Evolutionary conservation across 257 asterid species (phyloP), one percentile per base, ranked within the genome.

Genomic region (Ehretia macrophylla): DNA sequence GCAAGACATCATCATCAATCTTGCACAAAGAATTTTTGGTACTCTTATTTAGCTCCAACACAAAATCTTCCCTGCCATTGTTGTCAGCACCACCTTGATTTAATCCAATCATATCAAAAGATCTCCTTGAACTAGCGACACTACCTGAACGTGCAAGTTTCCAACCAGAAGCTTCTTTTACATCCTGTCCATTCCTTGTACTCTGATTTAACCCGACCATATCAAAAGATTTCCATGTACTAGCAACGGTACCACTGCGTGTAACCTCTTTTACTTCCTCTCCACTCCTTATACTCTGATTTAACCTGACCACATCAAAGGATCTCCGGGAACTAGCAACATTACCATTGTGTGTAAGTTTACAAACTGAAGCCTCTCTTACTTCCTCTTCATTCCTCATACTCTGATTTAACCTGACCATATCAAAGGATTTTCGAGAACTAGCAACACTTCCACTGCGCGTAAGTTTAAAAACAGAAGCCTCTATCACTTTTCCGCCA

Each of bases 381-480:
- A 71, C 82, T 61, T 68, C 35, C 35, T 27, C 35, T 27, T 21
- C 80, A 70, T 79, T 81, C 68, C 78, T 76, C 82, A 78, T 74
- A 11, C 81, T 18, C 51, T 69, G 78, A 71, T 69, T 72, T 65
- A 85, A 66, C 65, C 70, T 84, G 0, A 60, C 35, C 42, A 52
- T 83, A 49, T 85, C 91, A 57, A 75, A 72, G 4, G 88, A 76
- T 18, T 63, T 83, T 64, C 96, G 79, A 0, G 86, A 67, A 62
- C 82, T 76, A 61, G 71, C 83, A 59, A 79, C 73, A 67, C 96
- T 85, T 22, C 75, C 72, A 49, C 54, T 21, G 20, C 10, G 14
- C 54, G 17, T 49, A 8, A 11, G 10, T 49, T 49, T 49, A 17
- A 20, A 17, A 17, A 5, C 27, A 18, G 54, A 49, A 49, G 54